Base-by-base conservation (phyloP, 495 filamentous ascomycete genomes). In the Emericellopsis terricola region DNA sequence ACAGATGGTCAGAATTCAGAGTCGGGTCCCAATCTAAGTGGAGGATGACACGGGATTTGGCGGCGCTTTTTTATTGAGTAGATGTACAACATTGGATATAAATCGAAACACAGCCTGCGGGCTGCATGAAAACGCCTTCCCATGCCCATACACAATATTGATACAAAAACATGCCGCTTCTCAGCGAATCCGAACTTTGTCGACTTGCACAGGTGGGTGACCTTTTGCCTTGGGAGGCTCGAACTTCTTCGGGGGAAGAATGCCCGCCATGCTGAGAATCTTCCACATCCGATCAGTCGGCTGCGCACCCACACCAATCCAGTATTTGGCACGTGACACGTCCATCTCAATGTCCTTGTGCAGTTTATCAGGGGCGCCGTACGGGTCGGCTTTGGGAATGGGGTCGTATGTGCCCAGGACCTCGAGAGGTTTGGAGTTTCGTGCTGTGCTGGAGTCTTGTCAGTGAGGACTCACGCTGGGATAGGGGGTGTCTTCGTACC, bases 391-490 rank as follows among this genome's bases (percentile, higher is more conserved):
- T 48, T 76, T 73, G 15, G 89, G 89, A 28, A 92, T 65, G 1
- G 89, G 86, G 57, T 97, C 78, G 66, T 93, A 94, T 38, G 91
- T 96, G 40, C 80, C 72, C 41, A 97, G 75, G 36, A 97, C 89
- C 62, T 97, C 89, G 51, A 97, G 62, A 5, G 89, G 89, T 43
- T 76, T 76, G 49, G 71, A 74, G 56, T 87, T 79, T 21, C 83
- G 70, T 21, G 87, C 86, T 10, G 83, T 73, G 37, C 76, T 76
- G 46, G 13, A 15, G 17, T 28, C 2, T 29, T 15, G 31, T 19
- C 28, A 18, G 36, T 34, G 19, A 32, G 15, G 29, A 34, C 28
- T 28, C 33, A 36, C 33, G 38, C 36, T 34, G 19, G 18, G 19
- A 37, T 2, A 19, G 16, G 19, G 33, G 20, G n/a, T 15, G 31